phyloP scores from a whole-genome alignment of 2,329 filamentous ascomycete species.

The Ophiocordyceps camponoti-rufipedis region DNA sequence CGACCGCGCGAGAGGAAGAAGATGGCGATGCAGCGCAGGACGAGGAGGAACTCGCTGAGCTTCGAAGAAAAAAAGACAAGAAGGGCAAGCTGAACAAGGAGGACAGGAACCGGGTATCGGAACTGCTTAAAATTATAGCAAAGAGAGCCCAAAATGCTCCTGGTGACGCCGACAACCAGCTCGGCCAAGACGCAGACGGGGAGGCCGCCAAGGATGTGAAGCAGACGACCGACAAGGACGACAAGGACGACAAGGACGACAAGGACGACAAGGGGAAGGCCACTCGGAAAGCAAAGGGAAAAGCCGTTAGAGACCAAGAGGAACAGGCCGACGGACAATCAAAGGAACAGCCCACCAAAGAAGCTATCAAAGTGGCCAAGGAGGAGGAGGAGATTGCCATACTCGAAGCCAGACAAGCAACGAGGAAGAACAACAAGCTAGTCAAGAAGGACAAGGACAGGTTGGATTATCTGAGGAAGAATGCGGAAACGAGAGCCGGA shows the following conservation, averaged over 20 bases:
- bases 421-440: not conserved
- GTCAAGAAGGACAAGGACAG: not conserved
- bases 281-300: slow-evolving; percentile 19
- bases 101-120: slow-evolving; percentile 24
- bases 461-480: not conserved
- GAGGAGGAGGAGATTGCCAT: slow-evolving; percentile 4
- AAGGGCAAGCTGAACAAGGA: slow-evolving; percentile 26
- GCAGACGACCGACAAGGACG: not conserved
- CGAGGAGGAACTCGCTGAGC: slow-evolving; percentile 19
- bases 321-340: slow-evolving; percentile 14
- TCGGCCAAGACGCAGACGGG: too few relatives aligned
- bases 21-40: slow-evolving; percentile 10
- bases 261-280: slow-evolving; percentile 8
- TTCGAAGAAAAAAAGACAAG: slow-evolving; percentile 30
- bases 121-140: slow-evolving; percentile 15
- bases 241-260: slow-evolving; percentile 9
- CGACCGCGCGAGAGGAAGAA: slow-evolving; percentile 3
- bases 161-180: too few relatives aligned
- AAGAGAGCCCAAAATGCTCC: slow-evolving; percentile 11
- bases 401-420: not conserved
- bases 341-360: not conserved
- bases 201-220: too few relatives aligned
- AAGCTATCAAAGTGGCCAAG: slow-evolving; percentile 2
- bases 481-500: not conserved
- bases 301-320: slow-evolving; percentile 16